Evolutionary conservation across 305 asterid genomes (phyloP).

Genomic region (Ruellia speciosa): DNA sequence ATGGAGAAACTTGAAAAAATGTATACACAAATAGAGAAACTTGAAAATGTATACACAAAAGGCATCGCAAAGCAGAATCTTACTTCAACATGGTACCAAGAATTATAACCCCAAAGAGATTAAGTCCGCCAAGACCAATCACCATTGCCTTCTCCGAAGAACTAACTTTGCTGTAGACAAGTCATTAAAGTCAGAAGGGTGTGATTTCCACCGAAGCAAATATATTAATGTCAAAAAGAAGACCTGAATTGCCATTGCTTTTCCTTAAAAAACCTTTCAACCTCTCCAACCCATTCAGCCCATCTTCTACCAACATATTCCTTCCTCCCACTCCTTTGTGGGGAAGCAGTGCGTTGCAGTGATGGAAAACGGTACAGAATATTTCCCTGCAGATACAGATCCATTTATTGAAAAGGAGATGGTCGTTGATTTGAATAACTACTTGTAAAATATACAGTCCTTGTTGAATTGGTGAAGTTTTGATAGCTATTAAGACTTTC

Average conservation of each 20-base stretch:
- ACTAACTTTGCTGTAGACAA: conserved; percentile 65
- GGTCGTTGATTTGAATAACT: background rate
- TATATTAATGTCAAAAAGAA: conserved; percentile 14
- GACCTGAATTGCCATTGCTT: conserved; percentile 83
- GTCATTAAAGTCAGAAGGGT: conserved; percentile 21
- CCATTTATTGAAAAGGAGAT: background rate
- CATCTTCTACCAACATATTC: conserved; percentile 72
- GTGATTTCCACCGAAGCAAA: conserved; percentile 7
- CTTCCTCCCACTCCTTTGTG: conserved; percentile 59
- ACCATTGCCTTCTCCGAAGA: conserved; percentile 85
- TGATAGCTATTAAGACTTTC: too few relatives aligned
- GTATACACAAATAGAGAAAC: background rate
- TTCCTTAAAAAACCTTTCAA: conserved; percentile 63
- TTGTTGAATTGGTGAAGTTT: background rate
- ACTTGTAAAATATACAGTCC: background rate
- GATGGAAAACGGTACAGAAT: conserved; percentile 93
- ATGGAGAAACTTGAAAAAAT: background rate
- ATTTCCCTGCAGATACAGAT: conserved; percentile 60
- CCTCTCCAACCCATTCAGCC: conserved; percentile 66
- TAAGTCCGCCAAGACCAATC: conserved; percentile 88
- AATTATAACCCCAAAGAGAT: conserved; percentile 74
- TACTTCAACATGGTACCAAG: conserved; percentile 95
- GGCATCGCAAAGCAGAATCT: conserved; percentile 24
- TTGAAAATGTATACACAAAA: background rate
- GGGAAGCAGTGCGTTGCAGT: conserved; percentile 89